Evolutionary conservation across 2,329 filamentous ascomycete genomes (phyloP).

Genomic region (Diaporthe nobilis): DNA sequence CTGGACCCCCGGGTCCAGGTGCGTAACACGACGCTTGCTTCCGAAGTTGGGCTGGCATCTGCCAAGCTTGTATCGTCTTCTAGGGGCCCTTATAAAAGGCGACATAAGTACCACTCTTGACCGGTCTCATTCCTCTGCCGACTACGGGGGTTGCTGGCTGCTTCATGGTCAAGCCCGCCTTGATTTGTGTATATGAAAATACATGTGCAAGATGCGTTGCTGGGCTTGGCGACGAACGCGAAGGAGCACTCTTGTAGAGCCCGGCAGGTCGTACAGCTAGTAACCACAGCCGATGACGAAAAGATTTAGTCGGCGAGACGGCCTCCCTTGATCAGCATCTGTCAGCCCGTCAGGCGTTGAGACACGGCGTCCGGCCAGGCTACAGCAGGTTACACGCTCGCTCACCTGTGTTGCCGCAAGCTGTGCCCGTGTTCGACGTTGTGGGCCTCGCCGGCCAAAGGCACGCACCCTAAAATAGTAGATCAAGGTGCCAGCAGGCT

Average conservation of each 20-base stretch:
- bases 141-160: not conserved
- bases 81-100: not conserved
- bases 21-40: conserved; percentile 34
- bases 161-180: not conserved
- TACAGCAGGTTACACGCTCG: conserved; percentile 16
- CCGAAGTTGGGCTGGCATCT: conserved; percentile 26
- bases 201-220: not conserved
- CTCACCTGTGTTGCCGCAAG: conserved; percentile 22
- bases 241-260: not conserved
- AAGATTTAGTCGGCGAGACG: not conserved
- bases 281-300: not conserved
- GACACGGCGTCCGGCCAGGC: not conserved
- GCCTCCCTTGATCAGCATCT: conserved; percentile 23
- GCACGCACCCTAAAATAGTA: not conserved
- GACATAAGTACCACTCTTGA: not conserved
- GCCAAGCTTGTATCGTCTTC: conserved; percentile 2
- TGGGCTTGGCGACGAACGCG: not conserved
- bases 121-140: not conserved
- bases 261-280: not conserved
- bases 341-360: conserved; percentile 5
- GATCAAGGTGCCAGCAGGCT: not conserved
- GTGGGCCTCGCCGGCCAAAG: conserved; percentile 24
- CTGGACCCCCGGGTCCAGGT: conserved; percentile 12
- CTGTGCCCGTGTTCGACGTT: not conserved
- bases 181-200: not conserved